Evolutionary conservation across 2,329 filamentous ascomycete genomes (phyloP), one percentile per base, ranked within the genome.

Genomic region (Xylariaceae sp.): DNA sequence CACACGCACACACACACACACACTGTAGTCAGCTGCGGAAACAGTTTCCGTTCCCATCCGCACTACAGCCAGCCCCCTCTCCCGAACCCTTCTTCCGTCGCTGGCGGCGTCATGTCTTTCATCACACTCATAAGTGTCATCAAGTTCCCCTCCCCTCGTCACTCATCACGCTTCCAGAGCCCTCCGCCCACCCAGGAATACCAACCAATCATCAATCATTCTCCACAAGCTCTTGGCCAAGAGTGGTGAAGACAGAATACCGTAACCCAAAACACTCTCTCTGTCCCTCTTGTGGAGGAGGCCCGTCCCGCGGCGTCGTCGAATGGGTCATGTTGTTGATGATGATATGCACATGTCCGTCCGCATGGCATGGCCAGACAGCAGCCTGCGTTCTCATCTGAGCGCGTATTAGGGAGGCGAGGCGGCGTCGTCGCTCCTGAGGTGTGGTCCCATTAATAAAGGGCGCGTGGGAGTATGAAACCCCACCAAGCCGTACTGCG

Each of bases 401-500:
- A 21, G 29, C 15, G 12, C 4, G 21, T 5, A 8, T 16, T 31
- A 19, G 17, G 29, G 29, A 12, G 15, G 18, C 8, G 11, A 19
- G 17, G 15, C 11, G 31, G 31, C n/a, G 12, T 5, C 15, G n/a
- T 26, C 24, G 12, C 12, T n/a, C n/a, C n/a, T n/a, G n/a, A n/a
- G n/a, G n/a, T n/a, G n/a, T n/a, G n/a, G n/a, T n/a, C n/a, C n/a
- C n/a, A n/a, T n/a, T n/a, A n/a, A n/a, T n/a, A n/a, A n/a, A n/a
- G n/a, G n/a, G n/a, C n/a, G n/a, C n/a, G n/a, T n/a, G n/a, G n/a
- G n/a, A n/a, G n/a, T n/a, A n/a, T n/a, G n/a, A n/a, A n/a, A n/a
- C n/a, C n/a, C 21, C 22, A 21, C 21, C 37, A 31, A 43, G 41
- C 44, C 47, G 44, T 48, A 32, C 42, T 47, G 45, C 45, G 41